These are phyloP conservation scores for Panaeolus papilionaceus DNA, from an alignment of 768 basidiomycete genomes.

Conservation along the genomic window DNA sequence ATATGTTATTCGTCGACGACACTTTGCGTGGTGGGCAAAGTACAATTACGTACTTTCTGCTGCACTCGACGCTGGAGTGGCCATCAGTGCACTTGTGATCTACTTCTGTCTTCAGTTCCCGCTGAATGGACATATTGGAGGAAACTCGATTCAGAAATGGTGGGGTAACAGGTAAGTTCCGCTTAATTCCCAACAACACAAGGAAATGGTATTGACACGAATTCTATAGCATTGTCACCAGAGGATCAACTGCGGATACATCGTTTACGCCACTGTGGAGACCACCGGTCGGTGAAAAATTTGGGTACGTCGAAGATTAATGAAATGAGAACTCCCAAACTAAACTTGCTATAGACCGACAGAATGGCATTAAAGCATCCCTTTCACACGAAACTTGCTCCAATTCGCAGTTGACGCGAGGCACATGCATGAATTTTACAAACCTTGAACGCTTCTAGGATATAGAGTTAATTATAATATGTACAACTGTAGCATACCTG, in stretches of 20 bases:
- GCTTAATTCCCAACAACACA: neutral
- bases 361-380: neutral
- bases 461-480: neutral
- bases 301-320: conserved; percentile 10
- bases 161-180: conserved; percentile 36
- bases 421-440: neutral
- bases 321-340: neutral
- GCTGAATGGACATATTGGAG: conserved; percentile 30
- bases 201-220: neutral
- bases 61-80: conserved; percentile 69
- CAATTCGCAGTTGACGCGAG: neutral
- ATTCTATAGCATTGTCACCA: conserved; percentile 24
- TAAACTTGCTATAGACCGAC: neutral
- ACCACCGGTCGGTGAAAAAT: conserved; percentile 29
- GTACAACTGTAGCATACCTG: neutral
- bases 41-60: conserved; percentile 78
- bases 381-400: neutral
- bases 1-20: conserved; percentile 59
- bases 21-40: conserved; percentile 74
- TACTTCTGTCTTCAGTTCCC: conserved; percentile 48
- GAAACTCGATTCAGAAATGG: conserved; percentile 35
- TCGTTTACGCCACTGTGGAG: conserved; percentile 43
- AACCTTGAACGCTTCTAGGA: neutral
- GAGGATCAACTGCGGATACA: conserved; percentile 44
- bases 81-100: conserved; percentile 60